Base-by-base conservation (phyloP, 768 basidiomycete species). In the Amanita pseudoporphyria region DNA sequence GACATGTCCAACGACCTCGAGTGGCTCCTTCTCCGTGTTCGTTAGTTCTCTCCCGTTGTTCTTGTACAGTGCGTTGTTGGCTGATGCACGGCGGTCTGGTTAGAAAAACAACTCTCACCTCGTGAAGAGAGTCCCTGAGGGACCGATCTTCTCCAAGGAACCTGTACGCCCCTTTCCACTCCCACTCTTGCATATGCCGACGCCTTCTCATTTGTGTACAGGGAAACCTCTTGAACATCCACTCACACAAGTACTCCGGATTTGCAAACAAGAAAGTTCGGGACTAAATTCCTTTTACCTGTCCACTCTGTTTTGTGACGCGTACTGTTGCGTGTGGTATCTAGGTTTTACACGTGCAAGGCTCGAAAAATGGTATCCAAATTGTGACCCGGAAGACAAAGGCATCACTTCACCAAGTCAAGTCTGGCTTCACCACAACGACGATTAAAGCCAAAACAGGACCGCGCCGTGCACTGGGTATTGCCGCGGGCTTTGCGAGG, bases 231-330 rank as follows among this genome's bases (percentile, higher is more conserved):
- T 73, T 76, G 52, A 92, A 87, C 72, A 59, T 90, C 57, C 86
- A 93, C 74, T 93, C 91, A n/a, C 76, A 78, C 77, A 95, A 94
- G 64, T 92, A 77, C 75, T 95, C 91, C 52, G 90, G 91, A 52
- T 72, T 94, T 52, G 81, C 85, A 61, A 93, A 94, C 76, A 55
- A 72, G 60, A 92, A 86, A 81, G 87, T 84, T 50, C 53, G 67
- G 4, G 35, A n/a, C n/a, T 26, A 6, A 22, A 5, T 13, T 37
- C 21, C 22, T 21, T 24, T 18, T 24, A 14, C 14, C 35, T 7
- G 18, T n/a, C 6, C 7, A 21, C 4, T 21, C 14, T 1, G 22
- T 7, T 32, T 33, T 14, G 47, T 35, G n/a, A 38, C 36, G 33
- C 16, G 13, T 18, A 5, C 5, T 24, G 50, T 50, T 39, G 19